A percentile compares a stretch with the other conserved stretches of the same genome.
Evolutionary conservation across 2,329 filamentous ascomycete species (phyloP).

Genomic region (Hypomyces perniciosus): DNA sequence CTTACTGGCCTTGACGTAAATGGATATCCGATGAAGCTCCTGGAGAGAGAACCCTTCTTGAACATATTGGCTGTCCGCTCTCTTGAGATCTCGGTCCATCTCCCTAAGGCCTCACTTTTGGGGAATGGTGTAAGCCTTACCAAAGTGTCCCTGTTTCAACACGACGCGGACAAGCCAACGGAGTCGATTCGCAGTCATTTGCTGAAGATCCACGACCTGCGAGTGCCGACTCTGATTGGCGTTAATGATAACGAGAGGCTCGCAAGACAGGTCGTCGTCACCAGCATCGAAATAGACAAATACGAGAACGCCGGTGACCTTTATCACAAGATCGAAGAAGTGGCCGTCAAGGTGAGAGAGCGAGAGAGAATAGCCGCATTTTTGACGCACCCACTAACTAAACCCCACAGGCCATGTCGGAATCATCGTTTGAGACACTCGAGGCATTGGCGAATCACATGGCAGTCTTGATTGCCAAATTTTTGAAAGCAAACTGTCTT

Average conservation of each 20-base stretch:
- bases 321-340: conserved; percentile 51
- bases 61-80: conserved; percentile 32
- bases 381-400: background rate
- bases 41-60: conserved; percentile 23
- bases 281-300: conserved; percentile 56
- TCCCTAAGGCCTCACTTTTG: conserved; percentile 64
- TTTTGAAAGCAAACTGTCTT: conserved; percentile 26
- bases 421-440: conserved; percentile 56
- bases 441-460: conserved; percentile 52
- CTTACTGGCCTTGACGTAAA: conserved; percentile 22
- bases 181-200: conserved; percentile 23
- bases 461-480: conserved; percentile 39
- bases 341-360: conserved; percentile 54
- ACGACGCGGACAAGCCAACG: conserved; percentile 14
- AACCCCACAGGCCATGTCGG: conserved; percentile 41
- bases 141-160: conserved; percentile 37
- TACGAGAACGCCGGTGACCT: conserved; percentile 41
- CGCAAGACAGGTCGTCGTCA: conserved; percentile 60
- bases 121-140: conserved; percentile 54
- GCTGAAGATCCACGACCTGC: conserved; percentile 51
- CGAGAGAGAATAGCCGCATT: background rate
- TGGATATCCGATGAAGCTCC: background rate
- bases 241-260: conserved; percentile 65
- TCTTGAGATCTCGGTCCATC: conserved; percentile 46
- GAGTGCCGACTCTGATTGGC: conserved; percentile 63